phyloP scores from a whole-genome alignment of 2,329 filamentous ascomycete species.

The Exserohilum rostratum region DNA sequence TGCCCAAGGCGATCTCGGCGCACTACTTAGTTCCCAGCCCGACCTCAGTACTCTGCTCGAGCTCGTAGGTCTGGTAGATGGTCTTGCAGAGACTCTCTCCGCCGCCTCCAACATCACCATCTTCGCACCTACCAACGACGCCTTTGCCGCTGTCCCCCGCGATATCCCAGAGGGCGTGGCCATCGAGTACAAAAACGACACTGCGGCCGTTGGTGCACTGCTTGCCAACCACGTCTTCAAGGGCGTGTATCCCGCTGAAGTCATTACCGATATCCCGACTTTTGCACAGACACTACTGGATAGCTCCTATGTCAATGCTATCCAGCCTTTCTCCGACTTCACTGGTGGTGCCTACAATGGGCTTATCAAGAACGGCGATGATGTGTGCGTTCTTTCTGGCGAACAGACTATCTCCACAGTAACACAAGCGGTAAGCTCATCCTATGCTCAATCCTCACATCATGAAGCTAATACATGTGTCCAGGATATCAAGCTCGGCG shows the following conservation, averaged over 20 bases:
- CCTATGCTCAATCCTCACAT: neutral
- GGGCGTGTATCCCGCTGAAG: constrained; percentile 52
- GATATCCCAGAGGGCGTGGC: constrained; percentile 34
- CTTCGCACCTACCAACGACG: constrained; percentile 62
- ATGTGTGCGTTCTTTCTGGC: constrained; percentile 59
- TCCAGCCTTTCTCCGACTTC: constrained; percentile 60
- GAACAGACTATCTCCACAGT: constrained; percentile 57
- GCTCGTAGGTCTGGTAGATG: constrained; percentile 48
- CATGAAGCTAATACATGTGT: neutral
- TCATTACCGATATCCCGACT: constrained; percentile 46
- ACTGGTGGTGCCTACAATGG: constrained; percentile 64
- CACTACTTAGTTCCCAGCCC: constrained; percentile 38
- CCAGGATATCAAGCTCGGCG: constrained; percentile 34
- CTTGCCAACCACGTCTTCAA: constrained; percentile 64
- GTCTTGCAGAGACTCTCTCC: constrained; percentile 47
- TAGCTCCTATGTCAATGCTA: constrained; percentile 46
- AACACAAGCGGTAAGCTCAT: constrained; percentile 51
- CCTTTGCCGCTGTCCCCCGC: constrained; percentile 43
- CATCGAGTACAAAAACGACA: constrained; percentile 41
- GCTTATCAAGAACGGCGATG: constrained; percentile 47
- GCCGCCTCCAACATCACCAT: constrained; percentile 60
- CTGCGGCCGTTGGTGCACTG: constrained; percentile 51
- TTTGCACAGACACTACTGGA: constrained; percentile 58
- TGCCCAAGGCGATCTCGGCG: constrained; percentile 40
- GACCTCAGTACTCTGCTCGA: constrained; percentile 42